Base-by-base conservation (phyloP, 2,329 filamentous ascomycete genomes). In the Aspergillus aculeatus region DNA sequence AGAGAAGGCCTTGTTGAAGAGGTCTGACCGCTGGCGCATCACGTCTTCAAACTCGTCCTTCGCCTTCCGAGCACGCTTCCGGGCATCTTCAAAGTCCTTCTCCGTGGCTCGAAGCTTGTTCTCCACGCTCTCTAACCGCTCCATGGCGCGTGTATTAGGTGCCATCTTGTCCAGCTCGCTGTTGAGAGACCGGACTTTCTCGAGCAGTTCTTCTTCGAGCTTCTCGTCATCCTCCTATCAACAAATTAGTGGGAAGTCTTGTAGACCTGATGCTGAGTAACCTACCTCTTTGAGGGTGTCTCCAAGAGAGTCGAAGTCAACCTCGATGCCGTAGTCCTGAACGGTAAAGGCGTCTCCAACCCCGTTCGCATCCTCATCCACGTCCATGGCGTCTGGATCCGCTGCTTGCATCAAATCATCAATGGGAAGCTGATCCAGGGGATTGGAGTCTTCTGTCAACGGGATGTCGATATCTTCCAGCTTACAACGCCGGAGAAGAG, bases 81-180 rank as follows among this genome's bases (percentile, higher is more conserved):
- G 90, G 1, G 94, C 90, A 64, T 91, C 86, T 66, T 96, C 92
- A 71, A 93, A 98, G 68, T 97, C 93, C 68, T 91, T 87, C 69
- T 97, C 93, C 1, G 91, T 94, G 60, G 88, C 84, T 64, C 91
- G 88, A 24, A 97, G 87, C 62, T 93, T 88, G 54, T 86, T 84
- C 74, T 96, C 90, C 9, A 96, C 93, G 23, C 87, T 89, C 71
- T 95, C 91, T 5, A 99, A 83, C 53, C 94, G 90, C 72, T 98
- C 92, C 76, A 93, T 92, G 9, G 94, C 95, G 68, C 94, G 91
- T 86, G 96, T 96, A 75, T 99, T 98, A 26, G 95, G 95, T 62
- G 95, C 93, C 76, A 98, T 88, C 77, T 96, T 96, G 72, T 96
- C 92, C 21, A 99, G 85, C 67, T 96, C 91, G 32, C 84, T 81